Percentiles rank a stretch among this genome's conserved stretches.
phyloP scores from a whole-genome alignment of 371 early-diverging fungal species.

The Fennellomyces sp. region DNA sequence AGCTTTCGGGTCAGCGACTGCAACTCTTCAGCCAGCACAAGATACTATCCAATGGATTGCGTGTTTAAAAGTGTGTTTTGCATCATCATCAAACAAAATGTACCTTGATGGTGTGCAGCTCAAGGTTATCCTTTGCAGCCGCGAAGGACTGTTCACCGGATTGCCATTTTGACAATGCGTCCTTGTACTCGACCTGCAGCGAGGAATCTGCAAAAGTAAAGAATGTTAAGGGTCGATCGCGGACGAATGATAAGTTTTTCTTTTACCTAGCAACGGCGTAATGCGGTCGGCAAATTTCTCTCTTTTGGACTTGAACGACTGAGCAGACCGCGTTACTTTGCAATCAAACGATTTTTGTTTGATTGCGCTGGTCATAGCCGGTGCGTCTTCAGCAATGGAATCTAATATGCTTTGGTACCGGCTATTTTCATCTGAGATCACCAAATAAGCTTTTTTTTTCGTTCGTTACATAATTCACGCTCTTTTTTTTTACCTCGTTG shows the following conservation, averaged over 20 bases:
- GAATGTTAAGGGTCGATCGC: neutral
- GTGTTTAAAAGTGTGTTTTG: neutral
- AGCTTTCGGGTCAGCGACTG: conserved; percentile 2
- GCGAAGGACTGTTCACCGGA: conserved; percentile 3
- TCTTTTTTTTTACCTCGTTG: neutral
- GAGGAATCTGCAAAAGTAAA: neutral
- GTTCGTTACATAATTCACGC: neutral
- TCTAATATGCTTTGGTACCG: conserved; percentile 2
- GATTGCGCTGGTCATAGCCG: conserved; percentile 1
- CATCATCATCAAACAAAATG: neutral
- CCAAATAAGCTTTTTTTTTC: neutral
- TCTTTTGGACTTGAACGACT: conserved; percentile 6
- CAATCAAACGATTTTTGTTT: neutral
- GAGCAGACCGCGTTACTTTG: neutral
- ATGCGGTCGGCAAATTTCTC: conserved; percentile 4
- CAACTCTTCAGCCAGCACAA: conserved; percentile 18
- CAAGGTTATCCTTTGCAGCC: neutral
- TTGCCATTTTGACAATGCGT: conserved; percentile 12
- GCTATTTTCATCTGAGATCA: neutral
- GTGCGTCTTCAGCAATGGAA: neutral
- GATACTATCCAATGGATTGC: conserved; percentile 1
- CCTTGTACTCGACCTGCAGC: conserved; percentile 11
- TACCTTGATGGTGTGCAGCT: conserved; percentile 10
- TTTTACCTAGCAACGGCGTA: conserved; percentile 9
- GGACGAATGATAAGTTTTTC: too few species aligned